These are phyloP conservation scores for Guadua angustifolia DNA, from an alignment of 176 grass and related monocot genomes.

Conservation along the genomic window DNA sequence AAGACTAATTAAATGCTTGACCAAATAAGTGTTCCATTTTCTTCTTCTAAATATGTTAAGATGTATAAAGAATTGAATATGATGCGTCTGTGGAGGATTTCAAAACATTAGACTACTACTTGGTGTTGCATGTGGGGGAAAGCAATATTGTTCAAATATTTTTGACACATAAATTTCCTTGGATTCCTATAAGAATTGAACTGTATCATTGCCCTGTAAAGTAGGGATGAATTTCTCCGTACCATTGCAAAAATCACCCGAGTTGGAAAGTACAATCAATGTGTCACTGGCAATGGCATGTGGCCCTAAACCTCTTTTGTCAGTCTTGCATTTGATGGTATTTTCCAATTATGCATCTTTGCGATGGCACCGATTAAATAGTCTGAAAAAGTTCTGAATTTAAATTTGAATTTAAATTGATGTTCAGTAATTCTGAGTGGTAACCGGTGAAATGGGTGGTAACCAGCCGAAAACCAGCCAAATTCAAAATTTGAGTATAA, in stretches of 20 bases:
- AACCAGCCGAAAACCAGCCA: too few relatives aligned
- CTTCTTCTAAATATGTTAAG: neutral
- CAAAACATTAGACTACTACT: neutral
- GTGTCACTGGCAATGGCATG: neutral
- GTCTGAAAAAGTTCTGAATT: too few relatives aligned
- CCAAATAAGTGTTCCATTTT: neutral
- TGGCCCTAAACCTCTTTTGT: constrained; percentile 19
- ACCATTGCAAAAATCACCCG: neutral
- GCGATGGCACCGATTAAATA: neutral
- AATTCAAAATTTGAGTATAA: too few relatives aligned
- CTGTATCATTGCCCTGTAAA: neutral
- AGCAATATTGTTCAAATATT: neutral
- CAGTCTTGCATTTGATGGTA: neutral
- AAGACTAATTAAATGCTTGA: constrained; percentile 29
- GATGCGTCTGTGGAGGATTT: neutral
- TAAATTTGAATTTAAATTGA: too few relatives aligned
- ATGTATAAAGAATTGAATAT: neutral
- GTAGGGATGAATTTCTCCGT: neutral
- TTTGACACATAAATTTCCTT: neutral
- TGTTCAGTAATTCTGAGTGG: too few relatives aligned
- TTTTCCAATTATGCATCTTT: constrained; percentile 23
- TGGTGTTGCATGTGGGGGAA: neutral
- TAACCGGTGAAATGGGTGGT: too few relatives aligned
- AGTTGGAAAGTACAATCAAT: neutral
- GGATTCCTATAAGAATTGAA: neutral